These are phyloP conservation scores for Gryganskiella cystojenkinii DNA, from an alignment of 192 early-diverging fungal species.

Conservation along the genomic window DNA sequence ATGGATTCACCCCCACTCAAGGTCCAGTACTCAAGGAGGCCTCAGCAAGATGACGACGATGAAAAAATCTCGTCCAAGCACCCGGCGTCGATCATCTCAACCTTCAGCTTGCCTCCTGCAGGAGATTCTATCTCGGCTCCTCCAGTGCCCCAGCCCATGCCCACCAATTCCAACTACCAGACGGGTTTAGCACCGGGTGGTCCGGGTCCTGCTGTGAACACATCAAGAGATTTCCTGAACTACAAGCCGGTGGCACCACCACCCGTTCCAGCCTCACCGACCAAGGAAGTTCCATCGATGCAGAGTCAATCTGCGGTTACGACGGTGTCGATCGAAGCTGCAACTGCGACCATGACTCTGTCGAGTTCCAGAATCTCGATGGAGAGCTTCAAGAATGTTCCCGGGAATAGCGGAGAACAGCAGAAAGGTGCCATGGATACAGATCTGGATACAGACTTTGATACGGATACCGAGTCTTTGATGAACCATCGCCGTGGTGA, in stretches of 20 bases:
- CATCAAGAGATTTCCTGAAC: slow-evolving; percentile 1
- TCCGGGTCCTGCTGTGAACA: neutral
- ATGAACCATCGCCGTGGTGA: neutral
- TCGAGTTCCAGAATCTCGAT: slow-evolving; percentile 40
- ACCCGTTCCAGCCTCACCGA: slow-evolving; percentile 29
- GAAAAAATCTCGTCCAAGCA: slow-evolving; percentile 24
- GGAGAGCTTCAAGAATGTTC: slow-evolving; percentile 45
- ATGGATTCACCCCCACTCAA: slow-evolving; percentile 44
- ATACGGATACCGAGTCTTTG: slow-evolving; percentile 30
- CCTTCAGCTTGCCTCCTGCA: slow-evolving; percentile 38
- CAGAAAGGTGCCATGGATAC: slow-evolving; percentile 3
- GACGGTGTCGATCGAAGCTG: slow-evolving; percentile 41
- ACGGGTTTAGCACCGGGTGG: too few species aligned
- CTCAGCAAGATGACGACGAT: slow-evolving; percentile 17
- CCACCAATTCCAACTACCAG: too few species aligned
- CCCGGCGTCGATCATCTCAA: slow-evolving; percentile 41
- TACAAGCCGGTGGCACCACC: slow-evolving; percentile 27
- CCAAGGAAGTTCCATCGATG: neutral
- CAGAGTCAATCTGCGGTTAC: slow-evolving; percentile 26
- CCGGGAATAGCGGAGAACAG: slow-evolving; percentile 1
- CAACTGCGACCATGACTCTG: slow-evolving; percentile 26
- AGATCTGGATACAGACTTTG: slow-evolving; percentile 27
- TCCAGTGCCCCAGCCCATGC: slow-evolving; percentile 14
- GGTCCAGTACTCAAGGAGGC: slow-evolving; percentile 38
- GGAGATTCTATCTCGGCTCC: slow-evolving; percentile 4